These are phyloP conservation scores for Gliomastix tumulicola DNA, from an alignment of 2,329 filamentous ascomycete species.

Conservation along the genomic window DNA sequence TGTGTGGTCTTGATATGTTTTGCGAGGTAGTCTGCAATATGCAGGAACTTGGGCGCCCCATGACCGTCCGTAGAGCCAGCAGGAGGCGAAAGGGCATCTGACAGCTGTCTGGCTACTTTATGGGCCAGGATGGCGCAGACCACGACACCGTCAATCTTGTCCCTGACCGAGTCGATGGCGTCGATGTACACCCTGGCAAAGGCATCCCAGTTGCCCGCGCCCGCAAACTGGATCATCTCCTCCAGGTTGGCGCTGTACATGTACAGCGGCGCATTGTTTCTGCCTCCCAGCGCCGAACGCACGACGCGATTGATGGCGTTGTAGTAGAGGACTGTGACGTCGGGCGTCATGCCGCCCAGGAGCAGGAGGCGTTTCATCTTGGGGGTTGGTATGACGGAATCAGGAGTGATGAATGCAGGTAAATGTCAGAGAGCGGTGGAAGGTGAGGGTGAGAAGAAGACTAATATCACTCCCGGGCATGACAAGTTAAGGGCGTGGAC, in stretches of 20 bases:
- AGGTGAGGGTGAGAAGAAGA: no score
- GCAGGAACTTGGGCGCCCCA: conserved; percentile 1
- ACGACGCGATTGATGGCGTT: conserved; percentile 5
- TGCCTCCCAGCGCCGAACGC: conserved; percentile 3
- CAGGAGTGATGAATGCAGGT: no score
- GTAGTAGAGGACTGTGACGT: conserved; percentile 8
- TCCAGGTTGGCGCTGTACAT: conserved; percentile 7
- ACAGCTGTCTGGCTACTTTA: conserved; percentile 3
- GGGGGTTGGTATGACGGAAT: no score
- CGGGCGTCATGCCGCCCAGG: conserved; percentile 7
- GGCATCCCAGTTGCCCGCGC: conserved; percentile 1
- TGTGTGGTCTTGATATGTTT: conserved; percentile 1
- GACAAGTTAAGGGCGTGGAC: no score
- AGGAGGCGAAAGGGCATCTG: not conserved
- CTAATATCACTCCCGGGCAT: no score
- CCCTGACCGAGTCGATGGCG: conserved; percentile 1
- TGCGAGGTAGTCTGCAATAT: conserved; percentile 6
- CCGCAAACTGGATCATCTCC: conserved; percentile 3
- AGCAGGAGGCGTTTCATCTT: conserved; percentile 6
- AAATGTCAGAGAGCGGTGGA: no score
- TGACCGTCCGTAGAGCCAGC: not conserved
- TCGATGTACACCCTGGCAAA: conserved; percentile 4
- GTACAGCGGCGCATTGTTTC: conserved; percentile 4
- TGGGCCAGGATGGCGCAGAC: conserved; percentile 7
- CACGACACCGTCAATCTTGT: conserved; percentile 4